Base-by-base conservation (phyloP, 495 filamentous ascomycete species). In the Acidiella bohemica region DNA sequence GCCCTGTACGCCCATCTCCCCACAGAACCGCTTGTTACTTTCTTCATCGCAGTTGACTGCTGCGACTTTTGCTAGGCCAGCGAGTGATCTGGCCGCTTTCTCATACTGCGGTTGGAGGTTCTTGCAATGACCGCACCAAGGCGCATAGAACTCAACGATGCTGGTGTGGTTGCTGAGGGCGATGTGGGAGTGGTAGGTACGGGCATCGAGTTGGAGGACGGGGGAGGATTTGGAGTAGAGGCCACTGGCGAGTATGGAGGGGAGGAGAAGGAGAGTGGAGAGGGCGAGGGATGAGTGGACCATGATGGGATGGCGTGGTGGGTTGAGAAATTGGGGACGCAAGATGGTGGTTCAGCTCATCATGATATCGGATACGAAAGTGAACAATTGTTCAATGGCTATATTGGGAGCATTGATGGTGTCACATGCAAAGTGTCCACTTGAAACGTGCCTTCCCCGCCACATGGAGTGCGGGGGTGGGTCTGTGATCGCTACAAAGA, bases 1-100 rank as follows among this genome's bases (percentile, higher is more conserved):
- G 29, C 90, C 90, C 63, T 93, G 71, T 17, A 99, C 77, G 32
- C 88, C 90, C 76, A 95, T 84, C 36, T 65, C 60, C 27, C 81
- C 75, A 59, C 90, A 99, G 51, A 96, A 72, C 3, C 69, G 66
- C 61, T 96, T 96, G 67, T 99, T 99, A 37, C 67, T 66, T 28
- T 96, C 92, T 19, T 93, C 86, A 49, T 96, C 90, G 62, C 90
- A 99, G 59, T 99, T 83, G 49, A 99, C 68, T 23, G 90, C 90
- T 10, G 81, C 92, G 21, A 96, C 88, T 53, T 93, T 90, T 39
- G 84, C 90, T 21, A 99, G 65, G 6, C 90, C 92, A 13, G 80
- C 74, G 32, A 99, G 77, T 47, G 74, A 81, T 55, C 81, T 81
- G 27, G 90, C 92, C 2, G 78, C 86, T 60, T 94, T 93, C 53